Conservation (phyloP, 208 protist species). For the Trichomonas gallinae region DNA sequence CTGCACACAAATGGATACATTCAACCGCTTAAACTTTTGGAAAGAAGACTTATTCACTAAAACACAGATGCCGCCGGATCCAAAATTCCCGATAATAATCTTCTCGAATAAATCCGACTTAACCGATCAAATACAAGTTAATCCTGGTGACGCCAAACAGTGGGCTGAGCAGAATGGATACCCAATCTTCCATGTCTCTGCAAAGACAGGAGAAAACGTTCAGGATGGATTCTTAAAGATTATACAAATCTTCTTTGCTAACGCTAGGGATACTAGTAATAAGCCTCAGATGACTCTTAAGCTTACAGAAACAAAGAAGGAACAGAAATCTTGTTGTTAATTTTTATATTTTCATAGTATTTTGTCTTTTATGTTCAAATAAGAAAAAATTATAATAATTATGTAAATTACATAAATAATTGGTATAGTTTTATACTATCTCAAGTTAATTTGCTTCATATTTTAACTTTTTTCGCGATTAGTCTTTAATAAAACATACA, state of each 20-base stretch:
- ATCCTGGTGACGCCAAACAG: neutral
- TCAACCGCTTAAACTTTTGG: neutral
- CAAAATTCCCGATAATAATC: neutral
- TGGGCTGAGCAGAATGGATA: neutral
- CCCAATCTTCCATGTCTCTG: neutral
- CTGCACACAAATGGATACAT: neutral
- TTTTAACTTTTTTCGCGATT: too few relatives aligned
- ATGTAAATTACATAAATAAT: too few relatives aligned
- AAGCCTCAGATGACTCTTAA: neutral
- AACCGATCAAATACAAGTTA: neutral
- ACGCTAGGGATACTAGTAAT: neutral
- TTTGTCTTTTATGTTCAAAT: neutral
- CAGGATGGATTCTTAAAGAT: neutral
- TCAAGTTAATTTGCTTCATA: too few relatives aligned
- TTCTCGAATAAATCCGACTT: slow-evolving; percentile 15
- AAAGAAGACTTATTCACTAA: neutral
- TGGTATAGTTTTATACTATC: too few relatives aligned
- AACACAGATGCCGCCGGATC: neutral
- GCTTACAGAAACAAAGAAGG: neutral
- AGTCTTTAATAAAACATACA: too few relatives aligned
- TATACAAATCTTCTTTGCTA: neutral
- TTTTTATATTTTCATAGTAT: neutral
- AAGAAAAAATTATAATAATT: neutral
- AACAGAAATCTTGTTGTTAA: neutral
- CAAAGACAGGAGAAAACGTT: neutral